Conservation (phyloP, 2,329 filamentous ascomycete genomes). For the Ophiostoma tasmaniense region DNA sequence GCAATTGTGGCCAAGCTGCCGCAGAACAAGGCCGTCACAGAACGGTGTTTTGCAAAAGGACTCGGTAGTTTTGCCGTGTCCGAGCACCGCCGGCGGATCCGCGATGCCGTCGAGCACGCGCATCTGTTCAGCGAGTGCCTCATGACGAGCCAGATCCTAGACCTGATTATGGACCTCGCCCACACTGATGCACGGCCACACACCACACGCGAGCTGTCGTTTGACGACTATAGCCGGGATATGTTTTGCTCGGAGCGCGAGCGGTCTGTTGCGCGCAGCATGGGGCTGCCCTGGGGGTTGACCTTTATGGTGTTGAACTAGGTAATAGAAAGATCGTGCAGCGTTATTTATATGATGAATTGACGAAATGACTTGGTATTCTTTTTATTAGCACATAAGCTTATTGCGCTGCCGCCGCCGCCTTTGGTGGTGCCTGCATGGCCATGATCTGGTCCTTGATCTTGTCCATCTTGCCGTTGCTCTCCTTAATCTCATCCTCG, state of each 20-base stretch:
- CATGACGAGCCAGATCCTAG: constrained; percentile 27
- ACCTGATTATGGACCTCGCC: constrained; percentile 28
- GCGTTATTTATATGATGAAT: neutral
- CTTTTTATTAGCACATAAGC: constrained; percentile 14
- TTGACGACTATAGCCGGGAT: constrained; percentile 23
- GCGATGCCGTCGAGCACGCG: constrained; percentile 27
- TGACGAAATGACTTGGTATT: neutral
- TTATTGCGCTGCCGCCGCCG: neutral
- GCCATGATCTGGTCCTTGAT: constrained; percentile 54
- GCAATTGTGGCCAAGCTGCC: constrained; percentile 23
- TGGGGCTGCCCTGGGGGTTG: constrained; percentile 32
- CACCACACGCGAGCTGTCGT: constrained; percentile 9
- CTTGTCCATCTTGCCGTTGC: constrained; percentile 48
- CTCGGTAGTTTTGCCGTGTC: constrained; percentile 27
- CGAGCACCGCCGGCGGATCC: constrained; percentile 25
- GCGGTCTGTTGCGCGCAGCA: constrained; percentile 27
- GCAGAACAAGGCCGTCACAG: neutral
- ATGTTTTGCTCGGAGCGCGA: constrained; percentile 26
- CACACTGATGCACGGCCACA: constrained; percentile 21
- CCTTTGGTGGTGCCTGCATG: constrained; percentile 38
- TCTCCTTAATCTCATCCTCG: constrained; percentile 47
- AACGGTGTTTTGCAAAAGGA: constrained; percentile 24
- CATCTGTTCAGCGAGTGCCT: constrained; percentile 28
- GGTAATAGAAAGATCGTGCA: neutral
- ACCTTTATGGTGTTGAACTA: constrained; percentile 33